phyloP scores from a whole-genome alignment of 306 rosid species.

The Glycine latifolia region DNA sequence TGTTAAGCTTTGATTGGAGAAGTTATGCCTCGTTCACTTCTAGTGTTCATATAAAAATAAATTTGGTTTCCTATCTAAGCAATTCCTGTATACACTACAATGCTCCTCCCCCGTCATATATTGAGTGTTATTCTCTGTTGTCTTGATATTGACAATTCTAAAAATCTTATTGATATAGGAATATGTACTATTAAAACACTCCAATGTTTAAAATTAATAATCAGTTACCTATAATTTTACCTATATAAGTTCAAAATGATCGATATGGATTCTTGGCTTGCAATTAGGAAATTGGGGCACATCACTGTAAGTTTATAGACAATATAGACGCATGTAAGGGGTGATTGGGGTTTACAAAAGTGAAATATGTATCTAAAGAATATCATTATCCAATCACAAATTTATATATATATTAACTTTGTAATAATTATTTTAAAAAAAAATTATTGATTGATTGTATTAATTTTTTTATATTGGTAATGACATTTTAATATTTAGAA shows the following conservation, averaged over 20 bases:
- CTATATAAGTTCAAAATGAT: neutral
- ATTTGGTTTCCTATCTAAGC: neutral
- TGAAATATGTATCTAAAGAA: too few species aligned
- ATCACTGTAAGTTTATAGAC: too few species aligned
- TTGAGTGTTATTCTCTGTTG: constrained; percentile 14
- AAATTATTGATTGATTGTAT: too few species aligned
- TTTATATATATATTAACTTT: too few species aligned
- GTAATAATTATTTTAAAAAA: too few species aligned
- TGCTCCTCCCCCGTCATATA: neutral
- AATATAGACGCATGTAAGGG: too few species aligned
- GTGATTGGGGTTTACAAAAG: too few species aligned
- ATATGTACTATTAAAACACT: neutral
- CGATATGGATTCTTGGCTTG: neutral
- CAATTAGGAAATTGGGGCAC: neutral
- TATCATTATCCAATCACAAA: too few species aligned
- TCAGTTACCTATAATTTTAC: neutral
- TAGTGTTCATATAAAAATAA: neutral
- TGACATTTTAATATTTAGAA: too few species aligned
- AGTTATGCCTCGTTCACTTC: neutral
- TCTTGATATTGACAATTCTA: constrained; percentile 6
- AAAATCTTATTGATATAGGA: neutral
- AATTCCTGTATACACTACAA: too few species aligned
- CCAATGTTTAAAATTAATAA: neutral
- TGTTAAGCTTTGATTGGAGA: constrained; percentile 40
- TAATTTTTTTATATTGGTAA: too few species aligned